Evolutionary conservation across 2,329 filamentous ascomycete species (phyloP), one percentile per base, ranked within the genome.

Genomic region (Cladosporium phlei): DNA sequence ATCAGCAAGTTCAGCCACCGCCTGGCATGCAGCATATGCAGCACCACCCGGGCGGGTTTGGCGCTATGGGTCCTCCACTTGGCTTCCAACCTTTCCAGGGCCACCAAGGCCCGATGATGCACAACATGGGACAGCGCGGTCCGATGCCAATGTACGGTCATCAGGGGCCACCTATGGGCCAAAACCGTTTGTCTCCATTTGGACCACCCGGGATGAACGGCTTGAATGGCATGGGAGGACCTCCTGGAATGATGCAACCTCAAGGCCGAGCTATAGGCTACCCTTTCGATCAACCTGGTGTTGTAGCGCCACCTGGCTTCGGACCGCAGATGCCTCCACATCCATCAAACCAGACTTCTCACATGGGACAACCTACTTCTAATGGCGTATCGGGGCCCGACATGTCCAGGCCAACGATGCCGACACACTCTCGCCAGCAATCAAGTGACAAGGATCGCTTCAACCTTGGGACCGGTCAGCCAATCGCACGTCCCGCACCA

Each of bases 401-500:
- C 21, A 62, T 66, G 19, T 65, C 69, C 7, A 65, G 65, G n/a
- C 67, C 67, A 37, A 62, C 62, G n/a, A 37, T 56, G 14, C 27
- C 55, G n/a, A 32, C 55, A 14, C 89, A 95, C 66, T 85, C 85
- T 7, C 78, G 89, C 52, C 88, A 94, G 56, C 76, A 80, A 9
- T 95, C 88, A 5, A 74, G 72, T 50, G 76, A 78, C 40, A 73
- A 74, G 53, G 22, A 24, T 16, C 14, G 35, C 4, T 80, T 83
- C 51, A 85, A 90, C 7, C 71, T 72, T 12, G 69, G 74, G 24
- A 72, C 79, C 45, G 75, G 83, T 25, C 83, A 88, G 52, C 86
- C 87, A 1, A 91, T 94, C 51, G 78, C 84, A 35, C 79, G 89
- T 45, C 48, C 50, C 10, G 80, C 86, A 19, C 91, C 91, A 1